Evolutionary conservation across 1,284 basidiomycete species (phyloP).

Genomic region (Boletus mariae): DNA sequence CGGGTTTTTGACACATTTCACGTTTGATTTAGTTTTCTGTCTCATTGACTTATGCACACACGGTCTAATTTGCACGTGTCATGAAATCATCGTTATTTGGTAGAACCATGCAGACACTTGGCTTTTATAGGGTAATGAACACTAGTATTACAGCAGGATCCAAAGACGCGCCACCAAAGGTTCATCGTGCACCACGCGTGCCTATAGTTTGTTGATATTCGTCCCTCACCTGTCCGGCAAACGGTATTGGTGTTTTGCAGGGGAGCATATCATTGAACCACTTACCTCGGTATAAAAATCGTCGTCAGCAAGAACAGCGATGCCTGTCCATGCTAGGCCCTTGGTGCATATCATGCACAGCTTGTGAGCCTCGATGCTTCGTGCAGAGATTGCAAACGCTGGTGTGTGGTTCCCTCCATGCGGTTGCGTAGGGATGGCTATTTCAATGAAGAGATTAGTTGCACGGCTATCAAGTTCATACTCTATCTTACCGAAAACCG

Average conservation of each 20-base stretch:
- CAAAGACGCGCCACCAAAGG: not conserved
- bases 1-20: conserved; percentile 14
- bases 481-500: conserved; percentile 49
- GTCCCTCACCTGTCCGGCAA: conserved; percentile 31
- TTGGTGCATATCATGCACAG: conserved; percentile 56
- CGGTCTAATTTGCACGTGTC: conserved; percentile 22
- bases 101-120: conserved; percentile 14
- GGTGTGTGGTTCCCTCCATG: conserved; percentile 67
- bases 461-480: not conserved
- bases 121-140: conserved; percentile 10
- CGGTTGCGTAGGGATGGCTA: conserved; percentile 63
- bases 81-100: conserved; percentile 9
- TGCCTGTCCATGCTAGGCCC: conserved; percentile 56
- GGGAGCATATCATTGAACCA: not conserved
- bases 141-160: conserved; percentile 18
- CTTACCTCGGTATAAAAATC: conserved; percentile 54
- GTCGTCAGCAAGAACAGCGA: conserved; percentile 55
- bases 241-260: not conserved
- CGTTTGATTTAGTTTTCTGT: conserved; percentile 16
- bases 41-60: conserved; percentile 11
- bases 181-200: conserved; percentile 8
- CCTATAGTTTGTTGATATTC: conserved; percentile 26
- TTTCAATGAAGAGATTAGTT: conserved; percentile 8
- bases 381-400: conserved; percentile 58
- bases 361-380: conserved; percentile 57